A percentile compares a stretch with the other conserved stretches of the same genome.
Evolutionary conservation across 495 filamentous ascomycete species (phyloP).

Genomic region (Aspergillus taichungensis): DNA sequence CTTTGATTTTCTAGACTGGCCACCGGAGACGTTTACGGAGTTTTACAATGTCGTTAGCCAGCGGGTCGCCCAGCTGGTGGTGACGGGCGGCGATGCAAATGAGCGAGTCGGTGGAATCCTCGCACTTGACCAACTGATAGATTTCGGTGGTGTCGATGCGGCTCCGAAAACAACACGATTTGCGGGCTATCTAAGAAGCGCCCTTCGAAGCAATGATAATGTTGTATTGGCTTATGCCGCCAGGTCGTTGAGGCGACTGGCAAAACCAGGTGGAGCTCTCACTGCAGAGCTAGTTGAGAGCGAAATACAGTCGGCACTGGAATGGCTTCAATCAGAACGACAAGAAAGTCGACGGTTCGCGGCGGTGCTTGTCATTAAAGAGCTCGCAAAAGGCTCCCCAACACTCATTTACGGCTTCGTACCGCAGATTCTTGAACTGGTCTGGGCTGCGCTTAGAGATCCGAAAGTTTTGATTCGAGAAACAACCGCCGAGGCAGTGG

Average conservation of each 20-base stretch:
- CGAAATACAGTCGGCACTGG: constrained; percentile 87
- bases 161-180: constrained; percentile 92
- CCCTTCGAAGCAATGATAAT: constrained; percentile 81
- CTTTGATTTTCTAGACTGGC: constrained; percentile 52
- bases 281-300: constrained; percentile 95
- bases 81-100: constrained; percentile 71
- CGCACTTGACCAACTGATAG: constrained; percentile 84
- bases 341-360: constrained; percentile 87
- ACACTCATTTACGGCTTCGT: constrained; percentile 92
- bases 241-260: constrained; percentile 77
- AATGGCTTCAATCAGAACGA: constrained; percentile 93
- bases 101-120: constrained; percentile 87
- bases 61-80: constrained; percentile 62
- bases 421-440: constrained; percentile 79
- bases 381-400: constrained; percentile 82
- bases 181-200: constrained; percentile 76
- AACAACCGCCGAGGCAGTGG: constrained; percentile 80
- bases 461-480: constrained; percentile 83
- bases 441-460: constrained; percentile 90
- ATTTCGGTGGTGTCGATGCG: constrained; percentile 90
- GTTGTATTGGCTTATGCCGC: constrained; percentile 81
- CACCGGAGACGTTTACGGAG: constrained; percentile 62
- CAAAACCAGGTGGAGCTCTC: constrained; percentile 83
- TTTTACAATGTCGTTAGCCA: constrained; percentile 74
- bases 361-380: constrained; percentile 80